phyloP scores from a whole-genome alignment of 805 yeast species.

The Ogataea salicorniae region DNA sequence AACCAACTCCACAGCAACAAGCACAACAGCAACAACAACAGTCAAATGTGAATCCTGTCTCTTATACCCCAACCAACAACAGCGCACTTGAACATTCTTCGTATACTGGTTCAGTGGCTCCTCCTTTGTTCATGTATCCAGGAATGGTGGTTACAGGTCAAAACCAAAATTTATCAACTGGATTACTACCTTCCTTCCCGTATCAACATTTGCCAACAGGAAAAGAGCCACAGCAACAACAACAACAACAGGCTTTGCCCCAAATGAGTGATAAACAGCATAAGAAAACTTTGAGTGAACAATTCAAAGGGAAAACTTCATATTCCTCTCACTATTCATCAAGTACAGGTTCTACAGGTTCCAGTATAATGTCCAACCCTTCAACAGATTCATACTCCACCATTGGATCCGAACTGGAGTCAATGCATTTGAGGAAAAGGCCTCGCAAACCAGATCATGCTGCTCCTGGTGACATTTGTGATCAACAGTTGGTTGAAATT shows the following conservation, averaged over 20 bases:
- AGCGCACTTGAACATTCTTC: slow-evolving; percentile 3
- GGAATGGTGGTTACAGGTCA: background rate
- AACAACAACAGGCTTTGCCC: no score
- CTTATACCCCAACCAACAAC: slow-evolving; percentile 4
- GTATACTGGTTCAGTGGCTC: background rate
- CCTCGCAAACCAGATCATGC: slow-evolving; percentile 30
- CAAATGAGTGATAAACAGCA: no score
- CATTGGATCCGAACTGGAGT: background rate
- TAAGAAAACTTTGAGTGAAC: background rate
- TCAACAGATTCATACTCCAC: slow-evolving; percentile 7
- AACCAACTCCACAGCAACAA: slow-evolving; percentile 4
- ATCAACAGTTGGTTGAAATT: slow-evolving; percentile 32
- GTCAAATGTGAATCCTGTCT: background rate
- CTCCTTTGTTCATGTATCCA: slow-evolving; percentile 2
- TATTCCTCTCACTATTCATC: background rate
- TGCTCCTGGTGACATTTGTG: slow-evolving; percentile 32
- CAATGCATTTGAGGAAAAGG: slow-evolving; percentile 19
- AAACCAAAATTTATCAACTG: background rate
- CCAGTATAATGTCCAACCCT: slow-evolving; percentile 8
- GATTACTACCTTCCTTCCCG: background rate
- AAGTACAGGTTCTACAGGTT: background rate
- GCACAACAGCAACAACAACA: background rate
- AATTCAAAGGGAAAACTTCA: background rate
- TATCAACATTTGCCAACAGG: background rate
- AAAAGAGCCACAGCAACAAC: no score